phyloP scores from a whole-genome alignment of 345 rosid genomes.

The Streptanthus diversifolius region DNA sequence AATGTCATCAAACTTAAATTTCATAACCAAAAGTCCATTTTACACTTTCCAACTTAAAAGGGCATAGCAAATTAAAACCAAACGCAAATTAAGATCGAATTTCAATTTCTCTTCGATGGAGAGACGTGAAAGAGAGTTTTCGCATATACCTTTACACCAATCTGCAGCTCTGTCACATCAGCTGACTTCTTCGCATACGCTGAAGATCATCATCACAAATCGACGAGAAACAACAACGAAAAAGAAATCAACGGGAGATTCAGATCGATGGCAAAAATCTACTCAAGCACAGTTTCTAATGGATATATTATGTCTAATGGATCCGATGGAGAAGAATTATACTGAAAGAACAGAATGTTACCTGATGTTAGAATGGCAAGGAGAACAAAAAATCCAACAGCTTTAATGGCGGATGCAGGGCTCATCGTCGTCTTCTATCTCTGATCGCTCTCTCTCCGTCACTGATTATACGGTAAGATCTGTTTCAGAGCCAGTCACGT shows the following conservation, averaged over 20 bases:
- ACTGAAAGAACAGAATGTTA: not conserved
- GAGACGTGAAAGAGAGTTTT: not conserved
- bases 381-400: constrained; percentile 30
- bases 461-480: not conserved
- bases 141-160: constrained; percentile 75
- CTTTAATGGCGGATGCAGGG: constrained; percentile 32
- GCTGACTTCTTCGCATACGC: constrained; percentile 63
- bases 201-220: constrained; percentile 29
- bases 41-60: not conserved
- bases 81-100: not conserved
- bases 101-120: not conserved
- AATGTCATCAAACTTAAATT: not conserved
- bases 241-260: not conserved
- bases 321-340: too few relatives aligned
- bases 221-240: not conserved
- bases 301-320: too few relatives aligned
- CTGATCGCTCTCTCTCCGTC: not conserved
- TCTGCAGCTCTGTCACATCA: constrained; percentile 81
- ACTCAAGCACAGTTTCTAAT: not conserved
- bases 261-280: not conserved
- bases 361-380: constrained; percentile 38
- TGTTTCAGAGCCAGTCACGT: not conserved
- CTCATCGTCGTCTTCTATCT: constrained; percentile 33
- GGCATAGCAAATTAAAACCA: not conserved
- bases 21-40: not conserved